A percentile compares a stretch with the other conserved stretches of the same genome.
phyloP scores from a whole-genome alignment of 2,329 filamentous ascomycete genomes.

The Graphiopsis chlorocephala region DNA sequence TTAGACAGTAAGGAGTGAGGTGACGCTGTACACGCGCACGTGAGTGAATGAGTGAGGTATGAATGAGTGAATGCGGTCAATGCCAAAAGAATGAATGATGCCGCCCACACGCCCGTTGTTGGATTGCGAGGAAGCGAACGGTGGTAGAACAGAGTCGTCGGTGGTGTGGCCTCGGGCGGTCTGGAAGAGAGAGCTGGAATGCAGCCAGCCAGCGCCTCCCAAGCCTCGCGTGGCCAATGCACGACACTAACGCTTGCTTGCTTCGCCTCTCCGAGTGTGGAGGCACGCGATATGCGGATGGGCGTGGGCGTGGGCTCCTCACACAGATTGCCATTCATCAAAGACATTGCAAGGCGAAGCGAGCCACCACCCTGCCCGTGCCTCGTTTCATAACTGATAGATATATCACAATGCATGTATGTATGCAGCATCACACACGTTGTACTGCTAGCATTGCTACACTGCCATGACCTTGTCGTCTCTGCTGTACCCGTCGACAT shows the following conservation, averaged over 20 bases:
- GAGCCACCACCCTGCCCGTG: too few relatives aligned
- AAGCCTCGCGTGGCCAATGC: background rate
- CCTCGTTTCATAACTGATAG: background rate
- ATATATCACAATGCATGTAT: background rate
- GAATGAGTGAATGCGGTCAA: constrained; percentile 23
- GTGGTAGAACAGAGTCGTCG: constrained; percentile 1
- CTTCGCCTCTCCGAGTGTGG: constrained; percentile 1
- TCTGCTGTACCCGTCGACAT: too few relatives aligned
- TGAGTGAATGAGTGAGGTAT: background rate
- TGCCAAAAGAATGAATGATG: constrained; percentile 10
- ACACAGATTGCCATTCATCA: background rate
- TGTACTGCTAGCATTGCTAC: background rate
- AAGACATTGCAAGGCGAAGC: background rate
- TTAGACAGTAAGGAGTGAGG: constrained; percentile 9
- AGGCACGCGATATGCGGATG: background rate
- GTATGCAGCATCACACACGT: background rate
- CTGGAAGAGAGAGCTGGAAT: constrained; percentile 15
- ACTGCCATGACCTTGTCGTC: background rate
- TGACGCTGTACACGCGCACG: constrained; percentile 16
- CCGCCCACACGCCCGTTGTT: background rate
- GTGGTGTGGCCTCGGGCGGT: background rate
- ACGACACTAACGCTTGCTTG: background rate
- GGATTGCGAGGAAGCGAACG: background rate
- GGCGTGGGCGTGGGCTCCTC: background rate
- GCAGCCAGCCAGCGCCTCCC: constrained; percentile 1